Evolutionary conservation across 495 filamentous ascomycete genomes (phyloP), one percentile per base, ranked within the genome.

Genomic region (Penicillium psychrofluorescens): DNA sequence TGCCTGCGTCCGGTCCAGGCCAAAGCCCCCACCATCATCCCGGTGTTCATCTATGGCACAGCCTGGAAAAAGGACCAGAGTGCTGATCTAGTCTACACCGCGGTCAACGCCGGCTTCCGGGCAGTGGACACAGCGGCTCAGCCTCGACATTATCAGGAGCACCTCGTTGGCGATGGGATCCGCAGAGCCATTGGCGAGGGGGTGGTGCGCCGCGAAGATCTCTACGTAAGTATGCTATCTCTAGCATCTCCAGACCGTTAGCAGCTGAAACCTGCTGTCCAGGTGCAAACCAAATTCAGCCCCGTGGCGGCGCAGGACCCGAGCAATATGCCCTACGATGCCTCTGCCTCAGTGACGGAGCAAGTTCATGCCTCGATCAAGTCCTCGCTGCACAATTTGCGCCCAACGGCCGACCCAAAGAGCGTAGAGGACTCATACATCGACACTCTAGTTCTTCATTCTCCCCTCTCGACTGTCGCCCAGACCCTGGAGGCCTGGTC

Each of bases 231-330:
- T 63, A 4, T 29, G 10, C 30, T 9, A 8, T 15, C 9, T 2
- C 10, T 33, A 36, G 29, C 27, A 28, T 35, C 43, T 38, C n/a
- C 40, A 13, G 29, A 36, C 32, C 38, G 5, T 13, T 22, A 36
- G 43, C 35, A 27, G 8, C 13, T 36, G 22, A 41, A 41, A n/a
- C 9, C 8, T 9, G 15, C 45, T 54, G 29, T 31, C 40, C 54
- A 86, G 83, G 70, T 90, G 15, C 88, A 94, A 76, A 89, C 88
- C 8, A 92, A 92, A 59, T 90, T 80, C 64, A 86, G 84, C 6
- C 71, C 83, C 1, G 46, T 75, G 11, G 64, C 65, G 32, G 76
- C 77, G 11, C 84, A 88, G 52, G 75, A 83, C 40, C 68, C 61
- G 4, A 55, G 70, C 16, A 73, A 77, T 46, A 70, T 79, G 65